Percentiles rank a stretch among this genome's conserved stretches.
Conservation (phyloP, 495 filamentous ascomycete species). For the Xanthoparmelia taractica region DNA sequence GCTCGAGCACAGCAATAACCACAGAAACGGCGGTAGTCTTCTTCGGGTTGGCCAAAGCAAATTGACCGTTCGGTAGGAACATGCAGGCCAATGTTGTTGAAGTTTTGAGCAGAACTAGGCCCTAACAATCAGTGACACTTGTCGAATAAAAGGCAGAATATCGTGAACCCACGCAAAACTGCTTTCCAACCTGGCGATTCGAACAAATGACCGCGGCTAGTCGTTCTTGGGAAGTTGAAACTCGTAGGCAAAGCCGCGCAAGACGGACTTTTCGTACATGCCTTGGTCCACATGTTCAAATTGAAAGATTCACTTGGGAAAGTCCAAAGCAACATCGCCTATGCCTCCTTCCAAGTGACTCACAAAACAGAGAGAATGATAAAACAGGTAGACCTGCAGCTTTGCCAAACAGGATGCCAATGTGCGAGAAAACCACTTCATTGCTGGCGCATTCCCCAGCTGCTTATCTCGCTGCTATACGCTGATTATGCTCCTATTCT, state of each 20-base stretch:
- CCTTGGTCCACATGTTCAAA: not conserved
- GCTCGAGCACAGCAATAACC: not conserved
- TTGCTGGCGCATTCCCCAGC: not conserved
- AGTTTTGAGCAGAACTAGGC: not conserved
- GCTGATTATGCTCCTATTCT: not conserved
- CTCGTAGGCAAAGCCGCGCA: not conserved
- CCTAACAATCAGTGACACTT: not conserved
- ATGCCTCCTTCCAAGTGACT: not conserved
- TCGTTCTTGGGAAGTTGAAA: not conserved
- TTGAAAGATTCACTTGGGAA: not conserved
- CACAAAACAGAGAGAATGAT: not conserved
- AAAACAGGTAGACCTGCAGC: not conserved
- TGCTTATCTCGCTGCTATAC: not conserved
- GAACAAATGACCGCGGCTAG: not conserved
- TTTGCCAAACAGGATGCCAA: not conserved
- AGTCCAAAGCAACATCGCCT: not conserved
- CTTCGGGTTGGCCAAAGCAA: not conserved
- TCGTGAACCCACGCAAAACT: not conserved
- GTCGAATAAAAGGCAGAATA: not conserved
- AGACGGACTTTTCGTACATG: not conserved
- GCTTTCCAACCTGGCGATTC: not conserved
- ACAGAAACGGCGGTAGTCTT: not conserved
- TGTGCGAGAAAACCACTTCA: not conserved
- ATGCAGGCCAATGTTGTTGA: not conserved
- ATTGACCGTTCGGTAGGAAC: not conserved